A percentile compares a stretch with the other conserved stretches of the same genome.
These are phyloP conservation scores for Hyphodiscus hymeniophilus DNA, from an alignment of 495 filamentous ascomycete genomes.

Conservation along the genomic window DNA sequence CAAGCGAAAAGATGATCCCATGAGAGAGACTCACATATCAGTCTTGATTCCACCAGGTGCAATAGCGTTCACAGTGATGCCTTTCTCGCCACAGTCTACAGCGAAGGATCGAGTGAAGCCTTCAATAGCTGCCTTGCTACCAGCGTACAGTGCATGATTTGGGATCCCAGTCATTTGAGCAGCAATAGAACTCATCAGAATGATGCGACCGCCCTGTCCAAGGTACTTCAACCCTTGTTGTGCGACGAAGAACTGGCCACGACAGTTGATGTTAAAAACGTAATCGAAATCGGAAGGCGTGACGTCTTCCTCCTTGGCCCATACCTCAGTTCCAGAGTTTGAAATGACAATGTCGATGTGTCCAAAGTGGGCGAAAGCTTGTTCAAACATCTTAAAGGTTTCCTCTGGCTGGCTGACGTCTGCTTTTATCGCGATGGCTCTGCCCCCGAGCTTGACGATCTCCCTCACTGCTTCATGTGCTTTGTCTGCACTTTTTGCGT, in stretches of 20 bases:
- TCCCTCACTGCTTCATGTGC: conserved; percentile 56
- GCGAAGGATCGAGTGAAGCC: conserved; percentile 71
- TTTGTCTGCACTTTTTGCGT: conserved; percentile 50
- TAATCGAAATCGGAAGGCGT: conserved; percentile 68
- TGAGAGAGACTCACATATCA: too few species aligned
- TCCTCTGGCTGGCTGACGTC: conserved; percentile 61
- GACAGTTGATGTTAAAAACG: conserved; percentile 68
- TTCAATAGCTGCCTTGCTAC: conserved; percentile 69
- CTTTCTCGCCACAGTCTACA: conserved; percentile 59
- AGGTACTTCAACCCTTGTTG: conserved; percentile 67
- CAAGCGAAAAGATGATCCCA: too few species aligned
- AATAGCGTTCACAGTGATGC: conserved; percentile 66
- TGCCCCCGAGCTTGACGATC: conserved; percentile 47
- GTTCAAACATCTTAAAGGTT: conserved; percentile 52
- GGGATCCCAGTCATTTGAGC: conserved; percentile 50
- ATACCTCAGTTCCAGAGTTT: conserved; percentile 58
- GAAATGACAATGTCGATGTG: conserved; percentile 69
- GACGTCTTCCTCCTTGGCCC: conserved; percentile 57
- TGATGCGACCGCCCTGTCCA: conserved; percentile 57
- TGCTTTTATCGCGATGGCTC: conserved; percentile 64
- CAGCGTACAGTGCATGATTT: conserved; percentile 69
- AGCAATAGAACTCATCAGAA: conserved; percentile 50
- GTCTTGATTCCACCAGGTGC: conserved; percentile 75
- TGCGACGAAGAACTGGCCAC: conserved; percentile 78
- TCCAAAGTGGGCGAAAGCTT: conserved; percentile 59